Evolutionary conservation across 2,329 filamentous ascomycete genomes (phyloP).

Genomic region (Claviceps cyperi): DNA sequence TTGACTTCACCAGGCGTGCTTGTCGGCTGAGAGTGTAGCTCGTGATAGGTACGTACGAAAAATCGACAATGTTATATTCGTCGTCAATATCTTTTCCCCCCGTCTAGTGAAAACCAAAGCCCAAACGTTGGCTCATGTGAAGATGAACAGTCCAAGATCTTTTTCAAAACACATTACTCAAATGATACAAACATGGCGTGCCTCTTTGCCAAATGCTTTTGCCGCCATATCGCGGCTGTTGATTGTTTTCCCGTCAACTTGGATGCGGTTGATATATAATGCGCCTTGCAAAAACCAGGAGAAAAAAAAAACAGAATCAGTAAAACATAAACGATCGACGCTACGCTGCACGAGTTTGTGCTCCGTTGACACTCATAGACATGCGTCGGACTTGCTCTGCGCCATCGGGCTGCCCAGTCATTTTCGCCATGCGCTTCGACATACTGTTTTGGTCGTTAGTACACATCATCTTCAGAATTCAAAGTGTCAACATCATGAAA

Average conservation of each 20-base stretch:
- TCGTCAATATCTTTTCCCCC: no score
- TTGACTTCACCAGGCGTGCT: no score
- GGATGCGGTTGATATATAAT: not conserved
- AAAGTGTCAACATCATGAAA: constrained; percentile 14
- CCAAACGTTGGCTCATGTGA: no score
- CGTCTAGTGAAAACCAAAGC: no score
- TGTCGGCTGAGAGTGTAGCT: no score
- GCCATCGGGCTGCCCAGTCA: constrained; percentile 15
- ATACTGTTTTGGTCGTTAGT: constrained; percentile 30
- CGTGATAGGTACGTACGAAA: no score
- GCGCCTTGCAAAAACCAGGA: not conserved
- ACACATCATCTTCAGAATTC: not conserved
- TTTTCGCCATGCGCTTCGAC: constrained; percentile 47
- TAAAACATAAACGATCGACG: no score
- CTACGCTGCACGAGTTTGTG: not conserved
- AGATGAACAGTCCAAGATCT: no score
- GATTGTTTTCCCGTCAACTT: not conserved
- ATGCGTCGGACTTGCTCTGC: constrained; percentile 15
- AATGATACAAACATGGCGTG: not conserved
- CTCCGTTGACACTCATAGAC: constrained; percentile 10
- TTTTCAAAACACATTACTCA: no score
- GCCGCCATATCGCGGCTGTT: not conserved
- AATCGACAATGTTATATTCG: no score
- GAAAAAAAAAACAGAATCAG: not conserved
- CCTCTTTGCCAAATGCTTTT: not conserved